Evolutionary conservation across 495 filamentous ascomycete species (phyloP).

Genomic region (Aspergillus incahuasiensis): DNA sequence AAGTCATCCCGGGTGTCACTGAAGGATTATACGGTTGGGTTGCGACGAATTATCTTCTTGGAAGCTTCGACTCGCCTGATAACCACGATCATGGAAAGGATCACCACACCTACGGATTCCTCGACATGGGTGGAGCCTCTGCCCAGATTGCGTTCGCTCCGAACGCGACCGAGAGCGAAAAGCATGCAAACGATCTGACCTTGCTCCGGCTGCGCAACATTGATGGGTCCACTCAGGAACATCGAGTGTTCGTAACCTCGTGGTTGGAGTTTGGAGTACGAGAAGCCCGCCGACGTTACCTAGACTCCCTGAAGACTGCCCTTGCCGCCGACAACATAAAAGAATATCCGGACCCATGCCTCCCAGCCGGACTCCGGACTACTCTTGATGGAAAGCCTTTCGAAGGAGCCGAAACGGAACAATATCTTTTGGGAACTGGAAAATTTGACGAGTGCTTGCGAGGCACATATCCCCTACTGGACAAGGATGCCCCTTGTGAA

Average conservation of each 20-base stretch:
- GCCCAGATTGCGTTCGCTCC: conserved; percentile 97
- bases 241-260: conserved; percentile 87
- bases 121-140: conserved; percentile 97
- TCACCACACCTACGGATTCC: conserved; percentile 94
- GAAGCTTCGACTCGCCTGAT: conserved; percentile 81
- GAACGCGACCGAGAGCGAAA: conserved; percentile 83
- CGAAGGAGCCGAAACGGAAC: conserved; percentile 25
- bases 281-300: conserved; percentile 77
- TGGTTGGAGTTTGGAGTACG: conserved; percentile 97
- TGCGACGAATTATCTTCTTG: conserved; percentile 93
- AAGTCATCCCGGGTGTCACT: conserved; percentile 94
- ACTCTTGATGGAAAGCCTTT: conserved; percentile 53
- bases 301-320: conserved; percentile 61
- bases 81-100: conserved; percentile 74
- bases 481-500: conserved; percentile 80
- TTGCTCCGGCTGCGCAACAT: conserved; percentile 77
- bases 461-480: conserved; percentile 78
- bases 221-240: conserved; percentile 70
- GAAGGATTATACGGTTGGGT: conserved; percentile 99
- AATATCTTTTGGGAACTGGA: conserved; percentile 73
- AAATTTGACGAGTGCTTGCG: conserved; percentile 79
- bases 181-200: conserved; percentile 87
- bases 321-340: conserved; percentile 45
- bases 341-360: conserved; percentile 87
- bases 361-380: conserved; percentile 71